phyloP scores from a whole-genome alignment of 768 basidiomycete species.

The Piloderma croceum region DNA sequence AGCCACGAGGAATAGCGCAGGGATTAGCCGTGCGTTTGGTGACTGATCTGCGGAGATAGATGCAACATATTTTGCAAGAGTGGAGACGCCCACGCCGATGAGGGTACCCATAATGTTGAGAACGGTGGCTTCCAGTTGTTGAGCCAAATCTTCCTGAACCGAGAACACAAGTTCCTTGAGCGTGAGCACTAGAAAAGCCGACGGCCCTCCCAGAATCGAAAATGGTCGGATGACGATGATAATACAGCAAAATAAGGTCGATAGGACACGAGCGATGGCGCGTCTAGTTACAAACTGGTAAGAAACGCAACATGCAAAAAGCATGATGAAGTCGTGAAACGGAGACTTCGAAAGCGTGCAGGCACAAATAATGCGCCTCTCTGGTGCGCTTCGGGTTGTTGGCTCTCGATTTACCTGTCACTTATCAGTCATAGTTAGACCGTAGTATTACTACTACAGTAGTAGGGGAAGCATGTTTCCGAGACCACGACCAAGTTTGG shows the following conservation, averaged over 20 bases:
- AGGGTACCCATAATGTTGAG: conserved; percentile 40
- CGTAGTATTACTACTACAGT: too few relatives aligned
- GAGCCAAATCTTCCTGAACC: conserved; percentile 40
- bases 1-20: conserved; percentile 34
- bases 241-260: conserved; percentile 37
- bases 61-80: conserved; percentile 30
- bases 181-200: conserved; percentile 34
- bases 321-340: conserved; percentile 4
- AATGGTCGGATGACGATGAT: conserved; percentile 36
- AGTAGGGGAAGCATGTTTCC: too few relatives aligned
- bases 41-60: conserved; percentile 21
- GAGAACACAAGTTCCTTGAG: conserved; percentile 45
- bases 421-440: too few relatives aligned
- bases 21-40: conserved; percentile 27
- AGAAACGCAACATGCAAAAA: not conserved
- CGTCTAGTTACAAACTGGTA: conserved; percentile 16
- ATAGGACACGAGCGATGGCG: conserved; percentile 36
- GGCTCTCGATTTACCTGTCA: too few relatives aligned
- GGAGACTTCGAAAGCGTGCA: too few relatives aligned
- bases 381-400: too few relatives aligned
- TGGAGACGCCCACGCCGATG: conserved; percentile 32
- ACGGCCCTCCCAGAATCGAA: conserved; percentile 32
- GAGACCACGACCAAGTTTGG: too few relatives aligned
- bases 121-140: conserved; percentile 41
- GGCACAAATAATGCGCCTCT: too few relatives aligned